Evolutionary conservation across 371 early-diverging fungal genomes (phyloP).

Genomic region (Circinella minor): DNA sequence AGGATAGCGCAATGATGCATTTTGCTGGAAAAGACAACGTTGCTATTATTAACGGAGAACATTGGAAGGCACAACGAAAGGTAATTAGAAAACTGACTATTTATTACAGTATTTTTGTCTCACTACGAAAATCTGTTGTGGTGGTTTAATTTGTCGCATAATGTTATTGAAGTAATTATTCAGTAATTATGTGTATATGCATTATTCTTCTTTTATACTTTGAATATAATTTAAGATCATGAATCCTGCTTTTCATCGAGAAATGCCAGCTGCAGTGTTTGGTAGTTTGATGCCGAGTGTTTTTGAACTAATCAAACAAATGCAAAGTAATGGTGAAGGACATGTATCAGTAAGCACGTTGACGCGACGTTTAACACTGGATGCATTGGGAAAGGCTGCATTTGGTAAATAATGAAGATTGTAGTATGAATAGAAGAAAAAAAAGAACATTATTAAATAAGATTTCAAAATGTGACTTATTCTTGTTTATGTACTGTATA

Average conservation of each 20-base stretch:
- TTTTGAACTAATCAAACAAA: constrained; percentile 28
- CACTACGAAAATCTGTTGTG: no score
- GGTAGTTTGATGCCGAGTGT: constrained; percentile 22
- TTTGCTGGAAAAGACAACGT: constrained; percentile 38
- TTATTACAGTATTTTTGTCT: no score
- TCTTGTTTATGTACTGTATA: background rate
- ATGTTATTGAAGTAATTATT: no score
- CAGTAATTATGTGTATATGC: background rate
- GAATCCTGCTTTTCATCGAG: constrained; percentile 45
- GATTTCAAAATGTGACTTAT: no score
- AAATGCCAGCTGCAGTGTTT: constrained; percentile 38
- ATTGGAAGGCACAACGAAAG: constrained; percentile 43
- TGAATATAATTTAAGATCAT: constrained; percentile 14
- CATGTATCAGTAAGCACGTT: constrained; percentile 6
- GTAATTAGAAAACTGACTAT: constrained; percentile 13
- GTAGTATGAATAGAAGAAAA: no score
- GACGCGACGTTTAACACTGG: constrained; percentile 38
- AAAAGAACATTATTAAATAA: background rate
- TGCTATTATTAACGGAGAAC: constrained; percentile 35
- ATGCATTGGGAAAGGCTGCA: constrained; percentile 37
- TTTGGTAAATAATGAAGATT: constrained; percentile 29
- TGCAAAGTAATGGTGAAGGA: background rate
- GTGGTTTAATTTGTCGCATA: no score
- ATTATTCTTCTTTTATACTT: background rate
- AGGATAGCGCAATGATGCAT: constrained; percentile 15